These are phyloP conservation scores for Fusarium buxicola DNA, from an alignment of 2,329 filamentous ascomycete genomes.

Conservation along the genomic window DNA sequence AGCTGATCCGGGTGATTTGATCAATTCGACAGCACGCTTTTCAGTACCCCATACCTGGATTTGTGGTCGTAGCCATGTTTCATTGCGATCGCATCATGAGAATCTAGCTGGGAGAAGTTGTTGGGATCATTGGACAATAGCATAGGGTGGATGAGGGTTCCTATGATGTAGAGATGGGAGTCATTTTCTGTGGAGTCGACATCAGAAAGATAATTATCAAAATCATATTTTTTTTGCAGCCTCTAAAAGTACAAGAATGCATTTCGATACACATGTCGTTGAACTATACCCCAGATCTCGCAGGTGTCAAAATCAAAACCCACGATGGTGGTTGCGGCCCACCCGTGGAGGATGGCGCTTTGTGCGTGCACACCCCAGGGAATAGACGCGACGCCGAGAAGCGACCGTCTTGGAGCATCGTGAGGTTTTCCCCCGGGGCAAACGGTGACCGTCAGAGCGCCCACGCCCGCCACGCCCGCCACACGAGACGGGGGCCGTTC, in stretches of 20 bases:
- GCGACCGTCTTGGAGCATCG: constrained; percentile 13
- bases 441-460: constrained; percentile 33
- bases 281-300: constrained; percentile 2
- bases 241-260: no score
- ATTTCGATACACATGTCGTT: not conserved
- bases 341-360: constrained; percentile 12
- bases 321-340: constrained; percentile 16
- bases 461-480: no score
- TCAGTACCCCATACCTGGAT: not conserved
- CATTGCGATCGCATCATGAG: constrained; percentile 11
- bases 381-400: constrained; percentile 20
- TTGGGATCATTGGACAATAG: not conserved
- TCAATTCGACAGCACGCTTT: not conserved
- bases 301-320: constrained; percentile 9
- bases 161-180: not conserved
- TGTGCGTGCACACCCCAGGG: constrained; percentile 16
- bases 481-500: constrained; percentile 34
- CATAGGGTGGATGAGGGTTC: not conserved
- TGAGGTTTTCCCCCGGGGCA: constrained; percentile 16
- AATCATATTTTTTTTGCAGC: no score
- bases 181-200: constrained; percentile 3
- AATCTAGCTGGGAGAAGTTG: not conserved
- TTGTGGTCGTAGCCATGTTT: constrained; percentile 5
- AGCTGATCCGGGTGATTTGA: not conserved
- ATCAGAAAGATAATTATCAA: not conserved